Evolutionary conservation across 164 flowering plant genomes (phyloP).

Genomic region (Umbellularia californica): DNA sequence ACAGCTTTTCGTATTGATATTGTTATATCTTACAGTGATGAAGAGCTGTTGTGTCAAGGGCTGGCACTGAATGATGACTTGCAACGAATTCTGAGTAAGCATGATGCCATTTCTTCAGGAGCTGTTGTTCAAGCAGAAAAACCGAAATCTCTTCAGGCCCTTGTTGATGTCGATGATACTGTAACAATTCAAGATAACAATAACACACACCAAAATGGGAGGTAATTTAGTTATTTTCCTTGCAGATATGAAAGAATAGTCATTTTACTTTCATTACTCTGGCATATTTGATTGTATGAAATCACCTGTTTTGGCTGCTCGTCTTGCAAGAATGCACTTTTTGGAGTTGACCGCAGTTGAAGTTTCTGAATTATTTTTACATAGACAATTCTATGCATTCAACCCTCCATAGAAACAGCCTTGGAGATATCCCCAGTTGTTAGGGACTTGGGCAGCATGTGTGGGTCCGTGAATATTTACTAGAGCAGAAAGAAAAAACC

Average conservation of each 20-base stretch:
- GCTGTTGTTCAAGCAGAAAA: constrained; percentile 36
- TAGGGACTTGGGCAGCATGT: too few relatives aligned
- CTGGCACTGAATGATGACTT: constrained; percentile 90
- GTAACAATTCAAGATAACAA: constrained; percentile 37
- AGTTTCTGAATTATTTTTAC: too few relatives aligned
- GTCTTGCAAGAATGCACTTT: too few relatives aligned
- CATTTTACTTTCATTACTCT: too few relatives aligned
- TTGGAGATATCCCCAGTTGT: too few relatives aligned
- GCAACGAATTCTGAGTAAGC: constrained; percentile 77
- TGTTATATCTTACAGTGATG: constrained; percentile 59
- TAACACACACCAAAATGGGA: constrained; percentile 33
- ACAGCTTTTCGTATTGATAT: not conserved
- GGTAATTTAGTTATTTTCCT: constrained; percentile 28
- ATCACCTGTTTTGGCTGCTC: too few relatives aligned
- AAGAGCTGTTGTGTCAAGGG: constrained; percentile 83
- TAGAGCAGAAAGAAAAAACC: too few relatives aligned
- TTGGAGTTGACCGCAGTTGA: too few relatives aligned
- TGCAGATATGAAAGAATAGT: not conserved
- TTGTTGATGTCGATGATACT: constrained; percentile 54
- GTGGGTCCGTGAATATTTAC: too few relatives aligned
- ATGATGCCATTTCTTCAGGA: constrained; percentile 79
- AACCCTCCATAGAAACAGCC: too few relatives aligned
- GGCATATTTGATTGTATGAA: too few relatives aligned
- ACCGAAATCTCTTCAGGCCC: constrained; percentile 44
- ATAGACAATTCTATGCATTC: too few relatives aligned